Evolutionary conservation across 257 asterid genomes (phyloP).

Genomic region (Solanum ossicruentum): DNA sequence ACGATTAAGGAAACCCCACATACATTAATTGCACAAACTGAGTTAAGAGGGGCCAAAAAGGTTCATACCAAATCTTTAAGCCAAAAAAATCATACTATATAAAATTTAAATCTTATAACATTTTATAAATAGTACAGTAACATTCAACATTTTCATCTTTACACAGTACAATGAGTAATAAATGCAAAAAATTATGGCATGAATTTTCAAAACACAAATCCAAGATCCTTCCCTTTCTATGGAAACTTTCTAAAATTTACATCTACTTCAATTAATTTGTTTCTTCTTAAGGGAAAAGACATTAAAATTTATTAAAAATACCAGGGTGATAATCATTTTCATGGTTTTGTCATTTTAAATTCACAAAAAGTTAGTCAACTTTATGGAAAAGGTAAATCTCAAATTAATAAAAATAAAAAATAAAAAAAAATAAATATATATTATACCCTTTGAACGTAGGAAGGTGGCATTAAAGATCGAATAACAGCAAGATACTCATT

Average conservation of each 20-base stretch:
- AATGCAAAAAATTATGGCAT: neutral
- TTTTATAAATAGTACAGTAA: neutral
- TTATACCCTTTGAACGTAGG: conserved; percentile 35
- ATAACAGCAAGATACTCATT: conserved; percentile 35
- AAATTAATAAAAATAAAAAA: neutral
- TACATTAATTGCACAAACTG: neutral
- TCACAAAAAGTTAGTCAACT: neutral
- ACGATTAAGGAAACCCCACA: neutral
- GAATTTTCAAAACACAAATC: neutral
- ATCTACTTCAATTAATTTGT: neutral
- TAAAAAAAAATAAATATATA: neutral
- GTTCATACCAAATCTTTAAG: neutral
- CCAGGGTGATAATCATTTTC: neutral
- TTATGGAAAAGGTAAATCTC: neutral
- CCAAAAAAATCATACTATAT: neutral
- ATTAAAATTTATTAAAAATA: neutral
- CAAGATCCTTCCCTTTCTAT: neutral
- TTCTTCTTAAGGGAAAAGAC: neutral
- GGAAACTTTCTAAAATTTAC: neutral
- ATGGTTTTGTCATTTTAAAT: conserved; percentile 3
- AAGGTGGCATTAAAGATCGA: conserved; percentile 33
- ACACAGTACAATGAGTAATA: neutral
- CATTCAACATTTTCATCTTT: neutral
- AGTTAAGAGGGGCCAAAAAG: neutral
- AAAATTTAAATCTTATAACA: neutral